Conservation (phyloP, 768 basidiomycete species). For the Steccherinum ochraceum region DNA sequence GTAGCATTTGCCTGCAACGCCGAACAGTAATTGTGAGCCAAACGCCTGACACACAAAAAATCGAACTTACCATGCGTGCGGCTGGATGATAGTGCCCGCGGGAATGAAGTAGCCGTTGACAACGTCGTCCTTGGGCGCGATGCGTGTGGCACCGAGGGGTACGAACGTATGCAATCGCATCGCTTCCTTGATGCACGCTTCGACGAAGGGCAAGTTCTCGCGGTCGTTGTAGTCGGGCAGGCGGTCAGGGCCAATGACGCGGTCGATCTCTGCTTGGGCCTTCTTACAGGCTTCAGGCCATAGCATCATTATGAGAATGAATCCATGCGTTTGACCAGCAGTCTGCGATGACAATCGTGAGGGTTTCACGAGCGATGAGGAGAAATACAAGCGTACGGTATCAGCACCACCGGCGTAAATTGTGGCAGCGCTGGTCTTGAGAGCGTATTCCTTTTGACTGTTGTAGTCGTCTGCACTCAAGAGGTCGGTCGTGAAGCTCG, state of each 20-base stretch:
- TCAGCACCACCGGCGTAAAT: background rate
- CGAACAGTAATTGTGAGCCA: background rate
- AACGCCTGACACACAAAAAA: background rate
- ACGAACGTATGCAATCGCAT: background rate
- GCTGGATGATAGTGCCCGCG: background rate
- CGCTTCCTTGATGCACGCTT: background rate
- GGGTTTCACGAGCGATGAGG: background rate
- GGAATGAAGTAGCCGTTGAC: background rate
- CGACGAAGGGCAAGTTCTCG: conserved; percentile 40
- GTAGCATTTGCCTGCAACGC: background rate
- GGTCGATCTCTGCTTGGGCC: conserved; percentile 61
- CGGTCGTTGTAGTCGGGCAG: conserved; percentile 55
- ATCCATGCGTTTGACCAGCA: conserved; percentile 44
- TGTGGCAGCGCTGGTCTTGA: background rate
- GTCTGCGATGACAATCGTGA: conserved; percentile 18
- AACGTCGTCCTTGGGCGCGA: background rate
- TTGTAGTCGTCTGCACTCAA: background rate
- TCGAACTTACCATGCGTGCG: background rate
- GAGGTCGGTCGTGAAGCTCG: background rate
- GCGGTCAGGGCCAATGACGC: conserved; percentile 43
- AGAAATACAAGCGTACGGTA: background rate
- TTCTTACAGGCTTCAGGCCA: conserved; percentile 47
- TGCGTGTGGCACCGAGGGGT: background rate
- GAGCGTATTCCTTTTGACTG: background rate
- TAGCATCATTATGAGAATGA: conserved; percentile 59